Conservation (phyloP, 2,329 filamentous ascomycete species). For the Neonectria punicea region DNA sequence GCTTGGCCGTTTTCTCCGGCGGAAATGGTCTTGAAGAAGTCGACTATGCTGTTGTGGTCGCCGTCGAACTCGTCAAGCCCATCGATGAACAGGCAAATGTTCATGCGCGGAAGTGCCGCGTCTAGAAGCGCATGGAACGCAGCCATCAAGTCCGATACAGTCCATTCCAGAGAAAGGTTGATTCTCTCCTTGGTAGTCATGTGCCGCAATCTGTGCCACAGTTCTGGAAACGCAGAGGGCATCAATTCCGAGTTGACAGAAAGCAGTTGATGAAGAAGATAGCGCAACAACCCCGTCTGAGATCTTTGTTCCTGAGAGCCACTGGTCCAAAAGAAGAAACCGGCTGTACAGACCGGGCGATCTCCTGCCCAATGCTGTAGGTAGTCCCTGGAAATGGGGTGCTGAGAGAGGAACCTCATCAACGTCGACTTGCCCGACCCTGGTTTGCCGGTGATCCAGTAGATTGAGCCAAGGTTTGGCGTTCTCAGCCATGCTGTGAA, state of each 20-base stretch:
- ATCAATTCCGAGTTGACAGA: conserved; percentile 39
- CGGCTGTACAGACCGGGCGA: conserved; percentile 46
- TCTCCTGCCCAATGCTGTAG: conserved; percentile 43
- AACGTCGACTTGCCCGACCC: conserved; percentile 60
- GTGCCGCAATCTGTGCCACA: conserved; percentile 42
- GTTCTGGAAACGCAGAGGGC: conserved; percentile 37
- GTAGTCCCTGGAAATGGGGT: conserved; percentile 25
- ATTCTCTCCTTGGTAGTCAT: conserved; percentile 48
- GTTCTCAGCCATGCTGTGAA: conserved; percentile 45
- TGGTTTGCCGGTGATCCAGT: conserved; percentile 55
- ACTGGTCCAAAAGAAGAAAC: conserved; percentile 59
- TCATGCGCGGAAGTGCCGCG: conserved; percentile 29
- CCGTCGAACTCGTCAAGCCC: conserved; percentile 50
- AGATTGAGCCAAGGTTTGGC: conserved; percentile 37
- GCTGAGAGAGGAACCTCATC: conserved; percentile 51
- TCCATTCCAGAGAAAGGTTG: conserved; percentile 45
- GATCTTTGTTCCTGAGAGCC: conserved; percentile 52
- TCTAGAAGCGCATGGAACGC: conserved; percentile 40
- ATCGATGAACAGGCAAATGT: conserved; percentile 46
- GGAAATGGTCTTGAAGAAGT: conserved; percentile 42
- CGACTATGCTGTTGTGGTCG: conserved; percentile 41
- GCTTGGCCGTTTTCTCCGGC: conserved; percentile 16
- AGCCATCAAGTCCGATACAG: conserved; percentile 41
- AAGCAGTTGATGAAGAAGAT: conserved; percentile 50
- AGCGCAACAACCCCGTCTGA: conserved; percentile 49